Evolutionary conservation across 179 eudicot genomes (phyloP).

Genomic region (Patellifolia procumbens): DNA sequence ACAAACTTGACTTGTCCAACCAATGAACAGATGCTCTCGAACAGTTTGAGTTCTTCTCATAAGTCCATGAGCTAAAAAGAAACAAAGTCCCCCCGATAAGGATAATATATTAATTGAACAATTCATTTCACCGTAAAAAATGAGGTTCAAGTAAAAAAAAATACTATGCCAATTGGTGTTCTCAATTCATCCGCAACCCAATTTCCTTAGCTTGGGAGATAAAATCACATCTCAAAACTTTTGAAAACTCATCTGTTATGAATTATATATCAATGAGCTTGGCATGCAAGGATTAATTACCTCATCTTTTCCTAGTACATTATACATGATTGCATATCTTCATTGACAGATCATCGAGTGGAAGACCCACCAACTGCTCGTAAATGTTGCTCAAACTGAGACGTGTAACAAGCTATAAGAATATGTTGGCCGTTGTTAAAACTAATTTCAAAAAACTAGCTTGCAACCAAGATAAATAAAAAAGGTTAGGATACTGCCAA

Average conservation of each 20-base stretch:
- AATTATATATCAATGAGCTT: background rate
- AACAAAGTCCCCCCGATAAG: conserved; percentile 78
- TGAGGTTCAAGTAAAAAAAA: background rate
- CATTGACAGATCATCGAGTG: conserved; percentile 92
- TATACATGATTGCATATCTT: conserved; percentile 87
- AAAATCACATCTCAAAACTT: background rate
- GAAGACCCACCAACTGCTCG: conserved; percentile 93
- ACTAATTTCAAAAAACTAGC: no score
- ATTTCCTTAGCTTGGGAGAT: background rate
- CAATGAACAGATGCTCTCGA: conserved; percentile 83
- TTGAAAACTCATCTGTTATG: no score
- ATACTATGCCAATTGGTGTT: background rate
- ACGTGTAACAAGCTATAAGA: conserved; percentile 87
- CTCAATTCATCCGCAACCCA: background rate
- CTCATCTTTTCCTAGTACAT: conserved; percentile 93
- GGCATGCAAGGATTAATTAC: conserved; percentile 34
- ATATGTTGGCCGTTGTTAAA: conserved; percentile 96
- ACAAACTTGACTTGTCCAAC: conserved; percentile 93
- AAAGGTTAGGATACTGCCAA: no score
- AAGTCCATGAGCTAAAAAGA: conserved; percentile 64
- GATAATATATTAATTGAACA: background rate
- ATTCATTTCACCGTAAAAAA: background rate
- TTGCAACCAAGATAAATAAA: no score
- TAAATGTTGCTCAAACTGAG: conserved; percentile 92
- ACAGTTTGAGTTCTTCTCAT: conserved; percentile 57